Evolutionary conservation across 352 stramenopile genomes (phyloP), one percentile per base, ranked within the genome.

Genomic region (Phytophthora tubulina): DNA sequence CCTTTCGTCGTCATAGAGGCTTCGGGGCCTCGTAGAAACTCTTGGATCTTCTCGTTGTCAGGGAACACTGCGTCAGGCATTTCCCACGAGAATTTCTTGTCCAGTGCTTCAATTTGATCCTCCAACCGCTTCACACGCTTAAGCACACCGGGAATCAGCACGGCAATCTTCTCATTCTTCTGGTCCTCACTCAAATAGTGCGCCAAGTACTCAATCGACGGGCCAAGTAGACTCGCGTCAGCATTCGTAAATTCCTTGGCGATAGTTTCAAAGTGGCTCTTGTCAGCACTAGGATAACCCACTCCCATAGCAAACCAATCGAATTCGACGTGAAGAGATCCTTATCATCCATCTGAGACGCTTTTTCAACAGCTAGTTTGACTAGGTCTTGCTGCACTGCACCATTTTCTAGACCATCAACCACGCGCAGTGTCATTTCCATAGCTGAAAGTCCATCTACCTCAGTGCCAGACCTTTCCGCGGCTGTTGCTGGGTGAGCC

Each of bases 81-180:
- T 31, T 58, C 39, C 70, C 70, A 73, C 44, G 71, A 69, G n/a
- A 72, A 66, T 2, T 52, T 59, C 33, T 42, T 66, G 14, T 46
- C 32, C 9, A 50, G 17, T 6, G 17, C 30, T 48, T 41, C 6
- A 54, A 62, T 36, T 49, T 59, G 38, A 10, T 33, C 15, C 44
- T 76, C 59, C 3, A 72, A 10, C 63, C 50, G 72, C 33, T 75
- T 41, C 6, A 63, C 9, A 56, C 59, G 39, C 38, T 48, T 36
- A 6, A 9, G 21, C 9, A 59, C 52, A 21, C 32, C 13, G 15
- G 3, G n/a, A n/a, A 11, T 33, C 33, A 59, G 10, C 17, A 48
- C 11, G 7, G 52, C 5, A 48, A 33, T 3, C 48, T 54, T 39
- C 6, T 39, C 48, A 3, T 31, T 13, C 13, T 36, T n/a, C 31